Evolutionary conservation across 2,329 filamentous ascomycete genomes (phyloP).

Genomic region (Phaeosphaeriaceae sp.): DNA sequence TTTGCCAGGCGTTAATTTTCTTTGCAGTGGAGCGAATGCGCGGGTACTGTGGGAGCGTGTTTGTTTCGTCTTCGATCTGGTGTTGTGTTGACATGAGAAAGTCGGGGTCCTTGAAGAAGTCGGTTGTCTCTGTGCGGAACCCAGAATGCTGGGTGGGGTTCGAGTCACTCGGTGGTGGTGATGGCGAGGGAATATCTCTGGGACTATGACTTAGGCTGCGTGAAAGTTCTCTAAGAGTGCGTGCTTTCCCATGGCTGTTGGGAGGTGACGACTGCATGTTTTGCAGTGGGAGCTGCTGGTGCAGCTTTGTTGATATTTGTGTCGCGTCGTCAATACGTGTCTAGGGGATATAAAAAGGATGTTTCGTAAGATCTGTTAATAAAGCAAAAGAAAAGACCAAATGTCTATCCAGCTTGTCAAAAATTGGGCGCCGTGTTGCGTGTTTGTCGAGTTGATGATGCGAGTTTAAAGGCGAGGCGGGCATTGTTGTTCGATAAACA

Average conservation of each 20-base stretch:
- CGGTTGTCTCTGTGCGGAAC: slow-evolving; percentile 30
- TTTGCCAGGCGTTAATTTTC: slow-evolving; percentile 47
- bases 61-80: slow-evolving; percentile 44
- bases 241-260: slow-evolving; percentile 46
- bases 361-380: slow-evolving; percentile 26
- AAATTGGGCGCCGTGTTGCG: slow-evolving; percentile 20
- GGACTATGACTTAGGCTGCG: slow-evolving; percentile 44
- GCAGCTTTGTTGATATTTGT: slow-evolving; percentile 28
- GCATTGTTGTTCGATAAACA: slow-evolving; percentile 26
- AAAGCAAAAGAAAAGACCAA: slow-evolving; percentile 20
- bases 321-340: slow-evolving; percentile 38
- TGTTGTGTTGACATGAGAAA: slow-evolving; percentile 48
- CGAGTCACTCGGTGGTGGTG: slow-evolving; percentile 42
- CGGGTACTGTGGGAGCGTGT: slow-evolving; percentile 40
- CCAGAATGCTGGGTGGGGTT: slow-evolving; percentile 44
- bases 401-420: slow-evolving; percentile 22
- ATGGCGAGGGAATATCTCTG: slow-evolving; percentile 37
- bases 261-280: slow-evolving; percentile 48
- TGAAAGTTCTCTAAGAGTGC: slow-evolving; percentile 46
- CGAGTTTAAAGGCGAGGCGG: slow-evolving; percentile 27
- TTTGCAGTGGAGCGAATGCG: slow-evolving; percentile 48
- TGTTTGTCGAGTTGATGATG: slow-evolving; percentile 40
- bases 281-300: slow-evolving; percentile 23
- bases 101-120: slow-evolving; percentile 46
- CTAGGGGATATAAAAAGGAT: slow-evolving; percentile 39